These are phyloP conservation scores for Skeletonema menzelii DNA, from an alignment of 108 stramenopile species.

Conservation along the genomic window DNA sequence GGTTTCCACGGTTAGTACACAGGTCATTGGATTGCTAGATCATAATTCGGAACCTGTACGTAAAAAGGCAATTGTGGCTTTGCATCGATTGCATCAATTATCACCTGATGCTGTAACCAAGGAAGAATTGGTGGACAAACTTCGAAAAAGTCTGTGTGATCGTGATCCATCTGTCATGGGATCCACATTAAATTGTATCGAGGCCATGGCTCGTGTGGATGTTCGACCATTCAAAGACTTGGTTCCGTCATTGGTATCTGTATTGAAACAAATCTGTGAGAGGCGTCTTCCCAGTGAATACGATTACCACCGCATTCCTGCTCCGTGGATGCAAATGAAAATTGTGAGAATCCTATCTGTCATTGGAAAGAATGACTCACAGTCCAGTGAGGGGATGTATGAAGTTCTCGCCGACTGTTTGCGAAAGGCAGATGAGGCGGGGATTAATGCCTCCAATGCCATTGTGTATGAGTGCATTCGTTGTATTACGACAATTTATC, in stretches of 20 bases:
- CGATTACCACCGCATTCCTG: slow-evolving; percentile 98
- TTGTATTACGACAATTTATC: slow-evolving; percentile 96
- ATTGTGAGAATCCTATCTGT: slow-evolving; percentile 91
- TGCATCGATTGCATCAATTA: slow-evolving; percentile 93
- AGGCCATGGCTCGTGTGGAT: slow-evolving; percentile 74
- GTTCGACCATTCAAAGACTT: slow-evolving; percentile 88
- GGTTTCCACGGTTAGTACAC: slow-evolving; percentile 83
- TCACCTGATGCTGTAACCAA: slow-evolving; percentile 75
- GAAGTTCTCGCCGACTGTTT: slow-evolving; percentile 94
- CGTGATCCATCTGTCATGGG: slow-evolving; percentile 98
- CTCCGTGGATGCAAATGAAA: slow-evolving; percentile 99
- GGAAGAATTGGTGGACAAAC: slow-evolving; percentile 81
- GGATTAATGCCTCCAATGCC: slow-evolving; percentile 99
- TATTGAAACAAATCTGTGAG: slow-evolving; percentile 97
- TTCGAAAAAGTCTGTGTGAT: slow-evolving; percentile 93
- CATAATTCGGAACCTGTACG: slow-evolving; percentile 85
- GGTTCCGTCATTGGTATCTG: slow-evolving; percentile 91
- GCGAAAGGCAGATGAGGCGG: slow-evolving; percentile 94
- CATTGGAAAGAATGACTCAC: slow-evolving; percentile 86
- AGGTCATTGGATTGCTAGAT: slow-evolving; percentile 70
- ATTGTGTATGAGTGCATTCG: slow-evolving; percentile 96
- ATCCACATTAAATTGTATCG: slow-evolving; percentile 89
- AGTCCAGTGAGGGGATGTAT: slow-evolving; percentile 92
- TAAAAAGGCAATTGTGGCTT: slow-evolving; percentile 92
- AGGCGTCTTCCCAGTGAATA: slow-evolving; percentile 96